These are phyloP conservation scores for Suillus lakei DNA, from an alignment of 768 basidiomycete genomes.

Conservation along the genomic window DNA sequence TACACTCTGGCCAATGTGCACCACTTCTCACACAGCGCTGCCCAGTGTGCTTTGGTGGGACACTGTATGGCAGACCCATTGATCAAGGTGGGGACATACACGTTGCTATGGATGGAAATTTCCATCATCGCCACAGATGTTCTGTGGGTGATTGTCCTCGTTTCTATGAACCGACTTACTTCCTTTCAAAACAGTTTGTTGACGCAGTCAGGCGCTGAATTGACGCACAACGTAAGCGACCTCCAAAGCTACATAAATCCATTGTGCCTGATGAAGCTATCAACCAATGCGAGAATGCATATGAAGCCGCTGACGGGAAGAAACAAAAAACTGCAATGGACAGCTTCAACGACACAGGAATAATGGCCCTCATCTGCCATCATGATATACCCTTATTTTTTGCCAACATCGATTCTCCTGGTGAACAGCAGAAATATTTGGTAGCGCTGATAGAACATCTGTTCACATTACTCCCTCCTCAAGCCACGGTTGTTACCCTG, in stretches of 20 bases:
- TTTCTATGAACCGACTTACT: not conserved
- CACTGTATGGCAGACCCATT: not conserved
- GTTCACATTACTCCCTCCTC: constrained; percentile 30
- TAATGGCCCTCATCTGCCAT: constrained; percentile 44
- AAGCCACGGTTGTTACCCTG: constrained; percentile 27
- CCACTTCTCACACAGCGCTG: not conserved
- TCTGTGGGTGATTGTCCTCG: not conserved
- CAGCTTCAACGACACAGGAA: constrained; percentile 37
- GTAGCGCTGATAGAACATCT: constrained; percentile 39
- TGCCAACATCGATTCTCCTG: constrained; percentile 45
- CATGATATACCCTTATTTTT: constrained; percentile 41
- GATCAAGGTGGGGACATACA: not conserved
- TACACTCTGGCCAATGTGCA: not conserved
- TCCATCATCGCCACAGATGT: not conserved
- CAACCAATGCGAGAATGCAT: too few relatives aligned
- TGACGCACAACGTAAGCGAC: too few relatives aligned
- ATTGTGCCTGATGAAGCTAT: too few relatives aligned
- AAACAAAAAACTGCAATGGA: constrained; percentile 29
- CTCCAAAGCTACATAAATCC: too few relatives aligned
- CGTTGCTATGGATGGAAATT: not conserved
- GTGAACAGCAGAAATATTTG: constrained; percentile 45
- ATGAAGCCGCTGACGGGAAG: constrained; percentile 30
- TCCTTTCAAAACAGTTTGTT: too few relatives aligned
- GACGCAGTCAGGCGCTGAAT: too few relatives aligned
- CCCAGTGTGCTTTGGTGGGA: not conserved